Evolutionary conservation across 768 basidiomycete genomes (phyloP), one percentile per base, ranked within the genome.

Genomic region (Gloeopeniophorella convolvens): DNA sequence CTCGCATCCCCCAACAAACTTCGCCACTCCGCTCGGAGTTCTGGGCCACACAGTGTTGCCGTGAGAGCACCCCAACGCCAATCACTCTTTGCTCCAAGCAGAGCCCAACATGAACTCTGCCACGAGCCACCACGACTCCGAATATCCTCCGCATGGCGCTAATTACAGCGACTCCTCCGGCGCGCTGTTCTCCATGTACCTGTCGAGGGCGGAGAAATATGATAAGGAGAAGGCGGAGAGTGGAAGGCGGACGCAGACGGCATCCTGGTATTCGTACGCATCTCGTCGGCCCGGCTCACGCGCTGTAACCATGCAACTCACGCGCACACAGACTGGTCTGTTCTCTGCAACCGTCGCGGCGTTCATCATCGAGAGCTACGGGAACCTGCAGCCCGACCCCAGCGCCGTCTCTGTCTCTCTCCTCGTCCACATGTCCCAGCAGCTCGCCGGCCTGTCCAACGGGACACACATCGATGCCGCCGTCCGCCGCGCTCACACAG

Each of bases 191-290:
- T 55, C 34, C 2, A 46, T 45, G 18, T 43, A 50, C 16, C 54
- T 51, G 18, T 35, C 33, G 21, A 41, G 37, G 24, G 43, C 45
- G 21, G 50, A 47, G 24, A 39, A 30, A 1, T 56, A 34, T 24
- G 42, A 56, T 24, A 47, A 48, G 41, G 50, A 45, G 32, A 26
- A 43, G 32, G 41, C 31, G 4, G 54, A 48, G 30, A 47, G 45
- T 51, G 34, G 48, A 46, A 43, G 12, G 54, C 33, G 23, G 45
- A 46, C 31, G 39, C 16, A 13, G 49, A 43, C 41, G 34, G 32
- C 1, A 39, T 39, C 20, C 45, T 51, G 10, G 32, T 40, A 35
- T 51, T 48, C 35, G 45, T 51, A 31, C 8, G 35, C n/a, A n/a
- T n/a, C n/a, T n/a, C n/a, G n/a, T n/a, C n/a, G n/a, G n/a, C 20